Conservation (phyloP, 2,329 filamentous ascomycete species). For the Bipolaris cookei region DNA sequence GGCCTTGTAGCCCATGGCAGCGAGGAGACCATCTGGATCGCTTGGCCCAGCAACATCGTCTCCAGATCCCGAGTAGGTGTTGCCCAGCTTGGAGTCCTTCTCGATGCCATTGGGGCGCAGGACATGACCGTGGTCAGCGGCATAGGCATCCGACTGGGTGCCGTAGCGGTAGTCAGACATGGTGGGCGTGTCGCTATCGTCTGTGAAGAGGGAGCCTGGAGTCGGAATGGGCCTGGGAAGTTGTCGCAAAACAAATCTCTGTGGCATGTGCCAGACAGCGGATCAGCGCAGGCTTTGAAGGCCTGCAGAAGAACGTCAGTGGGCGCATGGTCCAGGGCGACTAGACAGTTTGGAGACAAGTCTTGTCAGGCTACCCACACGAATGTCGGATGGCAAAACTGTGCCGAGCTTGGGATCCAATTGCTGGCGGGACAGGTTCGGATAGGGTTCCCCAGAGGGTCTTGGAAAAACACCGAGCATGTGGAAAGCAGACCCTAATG, state of each 20-base stretch:
- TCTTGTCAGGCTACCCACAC: slow-evolving; percentile 23
- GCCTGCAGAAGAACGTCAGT: slow-evolving; percentile 37
- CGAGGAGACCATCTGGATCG: slow-evolving; percentile 67
- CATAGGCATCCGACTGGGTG: slow-evolving; percentile 45
- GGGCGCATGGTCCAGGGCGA: slow-evolving; percentile 28
- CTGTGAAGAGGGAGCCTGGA: slow-evolving; percentile 19
- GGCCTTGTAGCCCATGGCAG: slow-evolving; percentile 69
- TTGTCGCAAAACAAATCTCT: slow-evolving; percentile 29
- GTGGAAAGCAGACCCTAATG: slow-evolving; percentile 10
- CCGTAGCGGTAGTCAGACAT: slow-evolving; percentile 38
- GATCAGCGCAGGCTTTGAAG: slow-evolving; percentile 37
- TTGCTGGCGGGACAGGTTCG: slow-evolving; percentile 15
- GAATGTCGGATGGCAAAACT: slow-evolving; percentile 26
- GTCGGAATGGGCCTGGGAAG: slow-evolving; percentile 12
- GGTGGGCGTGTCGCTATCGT: slow-evolving; percentile 21
- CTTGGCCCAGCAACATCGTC: slow-evolving; percentile 31
- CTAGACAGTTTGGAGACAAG: slow-evolving; percentile 31
- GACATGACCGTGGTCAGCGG: slow-evolving; percentile 40
- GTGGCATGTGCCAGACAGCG: slow-evolving; percentile 18
- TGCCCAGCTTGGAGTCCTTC: slow-evolving; percentile 39
- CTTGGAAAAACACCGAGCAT: slow-evolving; percentile 27
- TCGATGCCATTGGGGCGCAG: slow-evolving; percentile 25
- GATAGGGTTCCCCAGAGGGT: slow-evolving; percentile 17
- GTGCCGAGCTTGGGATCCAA: slow-evolving; percentile 27
- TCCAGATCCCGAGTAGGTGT: slow-evolving; percentile 26